phyloP scores from a whole-genome alignment of 2,329 filamentous ascomycete genomes.

The Nectriaceae sp. region DNA sequence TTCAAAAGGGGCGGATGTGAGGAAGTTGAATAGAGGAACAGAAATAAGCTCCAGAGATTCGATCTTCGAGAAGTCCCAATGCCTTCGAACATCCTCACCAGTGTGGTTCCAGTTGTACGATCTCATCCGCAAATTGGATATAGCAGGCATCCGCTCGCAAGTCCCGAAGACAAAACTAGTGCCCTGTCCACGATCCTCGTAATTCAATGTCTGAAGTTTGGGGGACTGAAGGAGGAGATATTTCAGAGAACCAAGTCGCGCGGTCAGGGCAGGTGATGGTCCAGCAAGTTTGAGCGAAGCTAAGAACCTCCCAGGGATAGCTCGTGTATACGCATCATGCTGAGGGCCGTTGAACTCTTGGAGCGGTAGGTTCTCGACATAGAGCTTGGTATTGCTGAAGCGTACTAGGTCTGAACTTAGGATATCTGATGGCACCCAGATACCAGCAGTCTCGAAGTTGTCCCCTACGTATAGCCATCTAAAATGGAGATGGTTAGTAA shows the following conservation, averaged over 20 bases:
- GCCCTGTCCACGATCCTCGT: conserved; percentile 47
- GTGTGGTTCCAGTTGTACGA: conserved; percentile 53
- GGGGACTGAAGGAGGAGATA: conserved; percentile 40
- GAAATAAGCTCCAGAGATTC: conserved; percentile 42
- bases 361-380: conserved; percentile 45
- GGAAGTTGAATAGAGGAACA: conserved; percentile 47
- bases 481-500: conserved; percentile 12
- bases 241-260: conserved; percentile 44
- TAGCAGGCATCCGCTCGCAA: conserved; percentile 44
- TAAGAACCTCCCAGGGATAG: conserved; percentile 41
- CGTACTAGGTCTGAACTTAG: conserved; percentile 34
- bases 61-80: conserved; percentile 51
- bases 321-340: conserved; percentile 38
- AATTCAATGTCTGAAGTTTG: conserved; percentile 41
- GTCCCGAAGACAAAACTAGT: conserved; percentile 43
- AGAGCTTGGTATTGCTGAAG: conserved; percentile 33
- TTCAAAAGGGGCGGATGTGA: conserved; percentile 41
- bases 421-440: conserved; percentile 43
- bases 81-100: conserved; percentile 35
- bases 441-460: conserved; percentile 23
- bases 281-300: conserved; percentile 43
- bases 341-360: conserved; percentile 36
- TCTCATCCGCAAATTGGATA: conserved; percentile 43
- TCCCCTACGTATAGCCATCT: conserved; percentile 43
- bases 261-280: conserved; percentile 43